phyloP scores from a whole-genome alignment of 129 eudicot species.

The Mikania micrantha region DNA sequence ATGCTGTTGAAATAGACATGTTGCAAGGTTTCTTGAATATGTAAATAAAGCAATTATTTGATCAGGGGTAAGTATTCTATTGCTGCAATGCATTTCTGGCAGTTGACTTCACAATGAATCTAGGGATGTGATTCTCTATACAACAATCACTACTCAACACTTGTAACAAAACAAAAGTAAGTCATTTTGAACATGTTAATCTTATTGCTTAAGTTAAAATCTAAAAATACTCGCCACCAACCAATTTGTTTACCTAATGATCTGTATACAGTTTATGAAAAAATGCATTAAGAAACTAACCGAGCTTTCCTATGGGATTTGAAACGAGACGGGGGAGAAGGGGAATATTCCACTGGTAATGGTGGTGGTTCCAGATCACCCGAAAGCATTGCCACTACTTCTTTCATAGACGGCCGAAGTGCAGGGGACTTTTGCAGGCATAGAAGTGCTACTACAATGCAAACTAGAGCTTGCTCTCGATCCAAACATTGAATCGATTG shows the following conservation, averaged over 20 bases:
- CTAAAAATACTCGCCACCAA: constrained; percentile 23
- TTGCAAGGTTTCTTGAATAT: neutral
- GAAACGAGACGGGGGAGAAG: constrained; percentile 60
- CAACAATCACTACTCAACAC: constrained; percentile 9
- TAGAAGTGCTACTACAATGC: constrained; percentile 68
- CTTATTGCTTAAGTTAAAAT: constrained; percentile 26
- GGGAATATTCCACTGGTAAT: constrained; percentile 71
- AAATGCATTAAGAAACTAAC: constrained; percentile 31
- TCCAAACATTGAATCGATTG: constrained; percentile 42
- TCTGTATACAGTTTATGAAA: constrained; percentile 26
- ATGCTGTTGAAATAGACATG: neutral
- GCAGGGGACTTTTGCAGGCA: constrained; percentile 87
- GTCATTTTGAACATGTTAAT: constrained; percentile 15
- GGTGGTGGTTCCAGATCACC: constrained; percentile 69
- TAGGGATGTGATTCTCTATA: constrained; percentile 12
- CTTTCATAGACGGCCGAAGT: constrained; percentile 92
- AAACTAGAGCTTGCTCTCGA: constrained; percentile 54
- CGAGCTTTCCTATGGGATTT: constrained; percentile 67
- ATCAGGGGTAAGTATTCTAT: neutral
- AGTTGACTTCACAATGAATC: neutral
- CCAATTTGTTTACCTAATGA: constrained; percentile 23
- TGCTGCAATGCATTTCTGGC: neutral
- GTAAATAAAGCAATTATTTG: neutral
- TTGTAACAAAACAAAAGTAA: constrained; percentile 9
- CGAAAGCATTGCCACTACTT: constrained; percentile 81